These are phyloP conservation scores for Umbelopsis isabellina DNA, from an alignment of 192 early-diverging fungal genomes.

Conservation along the genomic window DNA sequence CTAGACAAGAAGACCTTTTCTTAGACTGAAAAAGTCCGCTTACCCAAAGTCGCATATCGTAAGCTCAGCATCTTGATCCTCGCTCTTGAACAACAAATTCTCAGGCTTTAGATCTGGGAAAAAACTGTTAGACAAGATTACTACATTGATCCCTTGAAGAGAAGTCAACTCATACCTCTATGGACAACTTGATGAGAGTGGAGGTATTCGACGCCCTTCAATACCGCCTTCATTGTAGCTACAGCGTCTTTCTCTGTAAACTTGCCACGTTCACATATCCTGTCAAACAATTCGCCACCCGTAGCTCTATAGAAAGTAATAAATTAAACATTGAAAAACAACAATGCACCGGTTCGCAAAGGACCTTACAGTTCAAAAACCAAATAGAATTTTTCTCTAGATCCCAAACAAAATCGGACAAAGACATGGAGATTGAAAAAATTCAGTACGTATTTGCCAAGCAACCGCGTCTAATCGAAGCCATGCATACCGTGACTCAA, in stretches of 20 bases:
- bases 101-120: slow-evolving; percentile 73
- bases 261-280: slow-evolving; percentile 71
- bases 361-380: slow-evolving; percentile 66
- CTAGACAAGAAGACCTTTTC: too few relatives aligned
- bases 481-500: slow-evolving; percentile 21
- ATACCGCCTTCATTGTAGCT: slow-evolving; percentile 67
- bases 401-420: slow-evolving; percentile 47
- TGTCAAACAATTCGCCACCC: slow-evolving; percentile 87
- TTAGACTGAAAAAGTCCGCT: background rate
- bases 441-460: slow-evolving; percentile 37
- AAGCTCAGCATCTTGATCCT: slow-evolving; percentile 59
- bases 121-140: background rate
- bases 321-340: background rate
- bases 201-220: slow-evolving; percentile 79
- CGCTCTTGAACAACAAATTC: slow-evolving; percentile 75
- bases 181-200: slow-evolving; percentile 87
- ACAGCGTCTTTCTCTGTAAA: slow-evolving; percentile 80
- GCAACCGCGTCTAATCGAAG: slow-evolving; percentile 27
- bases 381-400: slow-evolving; percentile 69
- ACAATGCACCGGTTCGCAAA: background rate
- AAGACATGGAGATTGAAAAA: too few relatives aligned
- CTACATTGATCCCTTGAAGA: background rate
- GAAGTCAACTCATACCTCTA: slow-evolving; percentile 44
- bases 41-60: slow-evolving; percentile 84
- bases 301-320: slow-evolving; percentile 43